A percentile compares a stretch with the other conserved stretches of the same genome.
These are phyloP conservation scores for Aotearoamyces nothofagi DNA, from an alignment of 2,329 filamentous ascomycete genomes.

Conservation along the genomic window DNA sequence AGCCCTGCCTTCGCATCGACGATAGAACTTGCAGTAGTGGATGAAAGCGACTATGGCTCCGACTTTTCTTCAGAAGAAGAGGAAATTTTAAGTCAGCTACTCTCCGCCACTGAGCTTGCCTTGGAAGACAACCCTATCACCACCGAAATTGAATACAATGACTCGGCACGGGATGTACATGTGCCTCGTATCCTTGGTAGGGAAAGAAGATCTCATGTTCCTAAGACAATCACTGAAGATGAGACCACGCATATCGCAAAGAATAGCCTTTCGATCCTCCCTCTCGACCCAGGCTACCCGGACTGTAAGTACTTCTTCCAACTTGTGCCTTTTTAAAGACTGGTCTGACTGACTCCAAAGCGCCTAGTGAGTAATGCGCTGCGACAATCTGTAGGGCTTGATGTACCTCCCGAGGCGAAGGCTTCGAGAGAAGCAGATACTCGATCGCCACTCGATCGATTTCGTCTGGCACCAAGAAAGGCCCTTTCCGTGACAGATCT, in stretches of 20 bases:
- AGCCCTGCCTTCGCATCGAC: no score
- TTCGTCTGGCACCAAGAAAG: constrained; percentile 62
- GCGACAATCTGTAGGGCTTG: neutral
- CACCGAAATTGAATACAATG: constrained; percentile 18
- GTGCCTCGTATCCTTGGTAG: constrained; percentile 25
- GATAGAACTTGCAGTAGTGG: no score
- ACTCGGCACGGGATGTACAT: constrained; percentile 17
- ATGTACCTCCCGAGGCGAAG: neutral
- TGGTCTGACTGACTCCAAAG: constrained; percentile 47
- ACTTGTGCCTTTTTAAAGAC: constrained; percentile 4
- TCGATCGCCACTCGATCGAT: constrained; percentile 57
- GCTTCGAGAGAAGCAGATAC: constrained; percentile 21
- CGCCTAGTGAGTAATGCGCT: constrained; percentile 37
- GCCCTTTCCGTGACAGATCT: constrained; percentile 79
- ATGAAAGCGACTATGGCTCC: constrained; percentile 48
- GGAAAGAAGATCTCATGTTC: constrained; percentile 16
- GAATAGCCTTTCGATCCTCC: no score
- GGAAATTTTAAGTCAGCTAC: constrained; percentile 31
- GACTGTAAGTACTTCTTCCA: constrained; percentile 29
- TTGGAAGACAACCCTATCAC: constrained; percentile 25
- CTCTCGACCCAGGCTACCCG: constrained; percentile 26
- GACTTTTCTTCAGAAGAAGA: constrained; percentile 44
- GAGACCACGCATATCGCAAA: no score
- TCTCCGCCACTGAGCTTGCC: constrained; percentile 22
- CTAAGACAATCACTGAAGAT: no score